Percentiles rank a stretch among this genome's conserved stretches.
These are phyloP conservation scores for Podila horticola DNA, from an alignment of 192 early-diverging fungal genomes.

Conservation along the genomic window DNA sequence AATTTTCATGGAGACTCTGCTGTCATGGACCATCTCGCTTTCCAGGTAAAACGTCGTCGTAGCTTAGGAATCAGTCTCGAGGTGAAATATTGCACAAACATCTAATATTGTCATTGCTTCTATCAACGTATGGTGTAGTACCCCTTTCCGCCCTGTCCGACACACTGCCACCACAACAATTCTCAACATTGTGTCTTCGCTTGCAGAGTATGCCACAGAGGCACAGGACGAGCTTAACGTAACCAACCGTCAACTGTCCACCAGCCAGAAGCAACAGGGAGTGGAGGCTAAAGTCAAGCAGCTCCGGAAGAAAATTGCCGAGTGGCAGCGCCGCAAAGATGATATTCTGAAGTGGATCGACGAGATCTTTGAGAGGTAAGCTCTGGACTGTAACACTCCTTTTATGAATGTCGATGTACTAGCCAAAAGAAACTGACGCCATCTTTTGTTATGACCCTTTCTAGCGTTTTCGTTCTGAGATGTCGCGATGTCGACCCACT, in stretches of 20 bases:
- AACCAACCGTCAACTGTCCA: conserved; percentile 75
- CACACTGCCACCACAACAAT: conserved; percentile 85
- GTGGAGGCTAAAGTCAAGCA: conserved; percentile 31
- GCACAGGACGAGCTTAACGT: conserved; percentile 69
- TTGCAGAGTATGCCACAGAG: conserved; percentile 76
- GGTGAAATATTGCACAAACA: no score
- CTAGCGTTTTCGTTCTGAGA: conserved; percentile 88
- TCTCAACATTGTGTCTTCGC: conserved; percentile 69
- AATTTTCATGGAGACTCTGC: conserved; percentile 66
- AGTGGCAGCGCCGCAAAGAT: conserved; percentile 65
- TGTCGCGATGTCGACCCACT: conserved; percentile 88
- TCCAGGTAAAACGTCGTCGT: conserved; percentile 56
- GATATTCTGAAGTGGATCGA: conserved; percentile 67
- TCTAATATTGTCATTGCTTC: background rate
- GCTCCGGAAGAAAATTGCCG: conserved; percentile 55
- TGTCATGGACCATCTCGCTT: conserved; percentile 74
- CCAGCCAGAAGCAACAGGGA: conserved; percentile 59
- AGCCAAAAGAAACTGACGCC: background rate
- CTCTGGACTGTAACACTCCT: background rate
- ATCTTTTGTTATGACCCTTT: background rate
- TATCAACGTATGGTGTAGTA: conserved; percentile 56
- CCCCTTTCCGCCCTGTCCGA: conserved; percentile 87
- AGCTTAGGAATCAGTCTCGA: background rate
- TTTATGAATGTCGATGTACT: no score
- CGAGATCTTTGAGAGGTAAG: conserved; percentile 82